Conservation (phyloP, 495 filamentous ascomycete species). For the Haplographium delicatum region DNA sequence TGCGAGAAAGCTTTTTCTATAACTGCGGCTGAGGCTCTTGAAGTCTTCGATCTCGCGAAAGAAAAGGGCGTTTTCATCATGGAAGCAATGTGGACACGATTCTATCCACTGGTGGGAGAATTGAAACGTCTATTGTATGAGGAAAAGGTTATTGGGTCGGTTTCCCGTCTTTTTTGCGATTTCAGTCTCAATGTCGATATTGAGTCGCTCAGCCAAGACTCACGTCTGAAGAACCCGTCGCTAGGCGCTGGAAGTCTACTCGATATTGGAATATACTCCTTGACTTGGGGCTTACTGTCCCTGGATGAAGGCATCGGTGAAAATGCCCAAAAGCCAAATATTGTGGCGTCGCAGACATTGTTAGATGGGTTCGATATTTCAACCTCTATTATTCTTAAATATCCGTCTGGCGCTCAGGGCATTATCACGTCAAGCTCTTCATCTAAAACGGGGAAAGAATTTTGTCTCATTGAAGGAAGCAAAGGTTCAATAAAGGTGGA, state of each 20-base stretch:
- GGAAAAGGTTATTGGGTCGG: constrained; percentile 63
- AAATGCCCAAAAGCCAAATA: background rate
- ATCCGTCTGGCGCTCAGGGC: background rate
- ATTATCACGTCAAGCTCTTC: background rate
- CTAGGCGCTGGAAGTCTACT: constrained; percentile 77
- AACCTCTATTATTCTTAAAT: background rate
- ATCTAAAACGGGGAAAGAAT: background rate
- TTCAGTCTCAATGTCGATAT: constrained; percentile 38
- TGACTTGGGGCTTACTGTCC: constrained; percentile 88
- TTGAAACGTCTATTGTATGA: constrained; percentile 36
- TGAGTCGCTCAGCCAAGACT: constrained; percentile 25
- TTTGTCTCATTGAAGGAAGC: background rate
- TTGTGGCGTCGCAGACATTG: background rate
- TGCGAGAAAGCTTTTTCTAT: constrained; percentile 92
- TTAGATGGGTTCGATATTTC: background rate
- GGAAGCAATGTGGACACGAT: constrained; percentile 94
- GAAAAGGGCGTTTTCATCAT: constrained; percentile 82
- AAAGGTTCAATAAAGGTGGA: background rate
- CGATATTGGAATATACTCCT: constrained; percentile 80
- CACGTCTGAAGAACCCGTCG: constrained; percentile 79
- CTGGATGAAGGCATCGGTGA: constrained; percentile 31
- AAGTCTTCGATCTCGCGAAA: constrained; percentile 64
- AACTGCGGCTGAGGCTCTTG: constrained; percentile 73
- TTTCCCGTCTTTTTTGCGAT: constrained; percentile 72
- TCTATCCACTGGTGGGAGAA: constrained; percentile 63